Evolutionary conservation across 1,284 basidiomycete species (phyloP), one percentile per base, ranked within the genome.

Genomic region (Microbotryum saponariae): DNA sequence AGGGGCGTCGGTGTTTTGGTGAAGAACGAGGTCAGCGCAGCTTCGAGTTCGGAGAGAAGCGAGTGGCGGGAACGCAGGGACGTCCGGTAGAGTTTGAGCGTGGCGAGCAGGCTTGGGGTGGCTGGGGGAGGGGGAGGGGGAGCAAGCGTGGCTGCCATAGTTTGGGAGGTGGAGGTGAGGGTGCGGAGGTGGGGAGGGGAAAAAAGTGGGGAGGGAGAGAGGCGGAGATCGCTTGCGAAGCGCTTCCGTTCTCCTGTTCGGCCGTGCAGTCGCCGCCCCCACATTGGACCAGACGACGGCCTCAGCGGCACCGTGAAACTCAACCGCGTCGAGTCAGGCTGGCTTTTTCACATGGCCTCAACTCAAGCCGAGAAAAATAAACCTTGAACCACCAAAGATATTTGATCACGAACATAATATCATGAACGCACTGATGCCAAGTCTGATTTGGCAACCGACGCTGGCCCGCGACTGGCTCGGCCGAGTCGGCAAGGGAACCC

Each of bases 21-120:
- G 45, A 68, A 46, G 62, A 66, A 68, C 12, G 60, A 58, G 18
- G 53, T 46, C 18, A 68, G 47, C 0, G 66, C 59, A 0, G n/a
- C 27, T 14, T 68, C 66, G 45, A 68, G 62, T 33, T 68, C 66
- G 9, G 44, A n/a, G 6, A 54, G 58, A 12, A 68, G 54, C 4
- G 63, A 56, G 12, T 52, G 53, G n/a, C 66, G 64, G 12, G 61
- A 66, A 8, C 60, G 52, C 56, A 57, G 56, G 2, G 50, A 45
- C 27, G n/a, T 54, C 21, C 29, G 51, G 56, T 59, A 50, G 20
- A 53, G 47, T 14, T 51, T 45, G 18, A 66, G 62, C 12, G 62
- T 60, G 3, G 48, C 27, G 6, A 68, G 55, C 6, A 63, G 54
- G 0, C 48, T 54, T 0, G 52, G 12, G 5, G 61, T 7, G 0